phyloP scores from a whole-genome alignment of 768 basidiomycete species.

The Rhizopogon sp. region DNA sequence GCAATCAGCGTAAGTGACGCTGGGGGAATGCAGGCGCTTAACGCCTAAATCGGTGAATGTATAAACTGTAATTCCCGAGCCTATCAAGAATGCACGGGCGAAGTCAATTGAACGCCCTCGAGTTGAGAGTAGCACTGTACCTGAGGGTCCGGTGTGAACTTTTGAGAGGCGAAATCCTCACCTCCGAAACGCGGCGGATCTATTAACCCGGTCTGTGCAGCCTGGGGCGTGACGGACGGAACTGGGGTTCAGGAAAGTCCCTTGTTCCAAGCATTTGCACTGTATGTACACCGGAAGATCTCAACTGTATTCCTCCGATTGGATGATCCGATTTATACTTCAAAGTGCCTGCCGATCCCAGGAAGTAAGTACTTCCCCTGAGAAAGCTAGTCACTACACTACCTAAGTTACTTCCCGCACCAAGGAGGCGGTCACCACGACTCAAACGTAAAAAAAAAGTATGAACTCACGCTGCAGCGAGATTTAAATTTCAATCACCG shows the following conservation, averaged over 20 bases:
- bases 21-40: no score
- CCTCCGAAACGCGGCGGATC: background rate
- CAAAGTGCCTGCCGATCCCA: background rate
- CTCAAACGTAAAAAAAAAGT: background rate
- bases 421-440: background rate
- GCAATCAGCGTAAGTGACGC: background rate
- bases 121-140: no score
- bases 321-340: background rate
- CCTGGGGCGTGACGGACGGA: background rate
- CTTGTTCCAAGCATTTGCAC: background rate
- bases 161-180: background rate
- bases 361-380: background rate
- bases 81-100: no score
- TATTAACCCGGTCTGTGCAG: background rate
- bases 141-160: background rate
- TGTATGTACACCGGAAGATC: no score
- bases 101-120: no score
- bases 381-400: background rate
- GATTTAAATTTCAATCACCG: background rate
- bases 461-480: background rate
- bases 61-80: no score
- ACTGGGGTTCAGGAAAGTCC: background rate
- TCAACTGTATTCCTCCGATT: background rate
- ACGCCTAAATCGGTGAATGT: no score
- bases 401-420: background rate